Conservation (phyloP, 208 protist genomes). For the Acanthamoeba lenticulata region DNA sequence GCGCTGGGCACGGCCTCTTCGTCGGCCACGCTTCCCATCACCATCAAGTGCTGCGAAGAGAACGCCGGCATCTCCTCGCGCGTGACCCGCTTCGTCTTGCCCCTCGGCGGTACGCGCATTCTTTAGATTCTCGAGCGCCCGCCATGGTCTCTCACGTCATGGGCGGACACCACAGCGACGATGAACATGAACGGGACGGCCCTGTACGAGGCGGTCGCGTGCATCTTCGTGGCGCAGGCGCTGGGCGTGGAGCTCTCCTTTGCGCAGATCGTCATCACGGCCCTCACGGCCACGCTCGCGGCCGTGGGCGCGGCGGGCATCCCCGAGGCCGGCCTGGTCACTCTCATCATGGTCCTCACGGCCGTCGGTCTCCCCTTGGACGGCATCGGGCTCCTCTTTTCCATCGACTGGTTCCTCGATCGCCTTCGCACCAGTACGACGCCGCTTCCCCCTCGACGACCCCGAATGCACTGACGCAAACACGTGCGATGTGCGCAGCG, state of each 20-base stretch:
- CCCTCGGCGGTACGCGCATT: not conserved
- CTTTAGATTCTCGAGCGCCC: not conserved
- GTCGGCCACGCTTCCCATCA: conserved; percentile 65
- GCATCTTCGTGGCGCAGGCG: conserved; percentile 74
- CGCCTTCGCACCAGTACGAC: not conserved
- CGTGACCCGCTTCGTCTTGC: conserved; percentile 49
- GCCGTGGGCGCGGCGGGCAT: conserved; percentile 75
- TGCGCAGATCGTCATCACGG: conserved; percentile 40
- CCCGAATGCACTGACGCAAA: not conserved
- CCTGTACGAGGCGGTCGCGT: conserved; percentile 74
- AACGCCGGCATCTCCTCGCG: not conserved
- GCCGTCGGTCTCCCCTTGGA: conserved; percentile 51
- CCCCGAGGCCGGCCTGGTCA: conserved; percentile 74
- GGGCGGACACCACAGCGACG: not conserved
- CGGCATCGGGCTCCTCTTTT: conserved; percentile 60
- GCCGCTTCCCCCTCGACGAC: not conserved
- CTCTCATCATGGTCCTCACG: conserved; percentile 73
- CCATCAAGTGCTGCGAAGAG: conserved; percentile 48
- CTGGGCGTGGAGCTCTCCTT: conserved; percentile 5
- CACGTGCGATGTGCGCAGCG: not conserved
- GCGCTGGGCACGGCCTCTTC: conserved; percentile 35
- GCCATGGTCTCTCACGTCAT: not conserved
- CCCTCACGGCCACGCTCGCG: conserved; percentile 68
- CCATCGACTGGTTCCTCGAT: conserved; percentile 74
- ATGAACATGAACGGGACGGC: conserved; percentile 71